Evolutionary conservation across 2,329 filamentous ascomycete genomes (phyloP), one percentile per base, ranked within the genome.

Genomic region (Trichoderma arundinaceum): DNA sequence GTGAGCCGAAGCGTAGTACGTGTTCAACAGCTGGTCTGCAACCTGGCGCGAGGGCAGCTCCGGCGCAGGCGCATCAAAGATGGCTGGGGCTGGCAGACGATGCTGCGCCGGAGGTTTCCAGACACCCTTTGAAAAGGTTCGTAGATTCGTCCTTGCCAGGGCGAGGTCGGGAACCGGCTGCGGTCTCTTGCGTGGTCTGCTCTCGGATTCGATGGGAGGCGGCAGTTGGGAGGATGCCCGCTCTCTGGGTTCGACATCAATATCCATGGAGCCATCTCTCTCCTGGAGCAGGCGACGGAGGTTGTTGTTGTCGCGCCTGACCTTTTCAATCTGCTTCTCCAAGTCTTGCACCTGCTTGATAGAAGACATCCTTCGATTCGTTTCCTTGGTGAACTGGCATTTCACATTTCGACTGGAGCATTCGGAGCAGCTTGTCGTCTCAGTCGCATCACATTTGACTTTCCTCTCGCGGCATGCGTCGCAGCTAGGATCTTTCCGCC

Each of bases 271-370:
- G 13, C 80, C 81, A 65, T 82, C 80, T 62, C 80, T 76, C 56
- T 83, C 82, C 48, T 81, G 79, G 49, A 92, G 79, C 72, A 89
- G 86, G 35, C 89, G 88, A 60, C 88, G 87, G 44, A 97, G 80
- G 68, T 88, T 89, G 64, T 82, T 84, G 73, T 97, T 94, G 76
- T 97, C 91, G 66, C 92, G 88, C 74, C 89, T 91, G 46, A 95
- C 85, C 60, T 90, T 86, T 53, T 90, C 86, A 73, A 97, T 87
- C 78, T 97, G 94, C 77, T 92, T 95, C 79, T 98, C 94, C 32
- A 99, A 83, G 76, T 99, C 95, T 78, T 98, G 95, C 12, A 98
- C 92, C 82, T 97, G 95, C 86, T 98, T 99, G 80, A 98, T 98
- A 1, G 94, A 98, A 17, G 95, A 98, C 95, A 99, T 99, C 68